Evolutionary conservation across 257 asterid genomes (phyloP).

Genomic region (Handroanthus guayacan): DNA sequence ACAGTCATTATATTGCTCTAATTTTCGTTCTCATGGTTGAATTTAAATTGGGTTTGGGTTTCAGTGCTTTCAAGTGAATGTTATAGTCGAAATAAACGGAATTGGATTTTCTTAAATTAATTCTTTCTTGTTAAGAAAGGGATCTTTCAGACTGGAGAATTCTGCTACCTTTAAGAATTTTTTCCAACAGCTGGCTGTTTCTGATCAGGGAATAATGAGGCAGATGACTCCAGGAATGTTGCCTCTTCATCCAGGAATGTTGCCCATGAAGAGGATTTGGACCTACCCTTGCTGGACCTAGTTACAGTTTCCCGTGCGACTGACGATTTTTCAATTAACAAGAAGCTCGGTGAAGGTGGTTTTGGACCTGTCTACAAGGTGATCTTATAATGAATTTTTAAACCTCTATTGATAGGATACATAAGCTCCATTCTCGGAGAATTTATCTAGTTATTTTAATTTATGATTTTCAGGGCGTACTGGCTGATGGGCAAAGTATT

Average conservation of each 20-base stretch:
- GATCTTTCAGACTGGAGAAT: too few species aligned
- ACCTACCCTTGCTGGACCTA: conserved; percentile 38
- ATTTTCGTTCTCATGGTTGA: neutral
- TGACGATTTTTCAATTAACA: conserved; percentile 35
- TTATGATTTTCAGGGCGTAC: conserved; percentile 36
- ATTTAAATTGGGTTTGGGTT: neutral
- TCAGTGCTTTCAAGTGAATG: neutral
- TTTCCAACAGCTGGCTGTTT: neutral
- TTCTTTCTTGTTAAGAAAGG: too few species aligned
- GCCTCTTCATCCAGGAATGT: neutral
- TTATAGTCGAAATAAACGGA: neutral
- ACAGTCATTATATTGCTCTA: conserved; percentile 12
- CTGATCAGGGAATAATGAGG: neutral
- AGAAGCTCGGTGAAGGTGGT: conserved; percentile 57
- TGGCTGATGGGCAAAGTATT: conserved; percentile 38
- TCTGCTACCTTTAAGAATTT: neutral
- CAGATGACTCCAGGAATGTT: neutral
- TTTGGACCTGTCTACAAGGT: conserved; percentile 57
- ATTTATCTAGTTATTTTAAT: neutral
- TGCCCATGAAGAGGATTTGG: conserved; percentile 34
- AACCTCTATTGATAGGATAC: too few species aligned
- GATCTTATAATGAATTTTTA: neutral
- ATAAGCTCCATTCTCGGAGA: too few species aligned
- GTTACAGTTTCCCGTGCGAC: conserved; percentile 43
- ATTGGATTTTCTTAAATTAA: too few species aligned